These are phyloP conservation scores for Phytophthora idaei DNA, from an alignment of 352 stramenopile species.

Conservation along the genomic window DNA sequence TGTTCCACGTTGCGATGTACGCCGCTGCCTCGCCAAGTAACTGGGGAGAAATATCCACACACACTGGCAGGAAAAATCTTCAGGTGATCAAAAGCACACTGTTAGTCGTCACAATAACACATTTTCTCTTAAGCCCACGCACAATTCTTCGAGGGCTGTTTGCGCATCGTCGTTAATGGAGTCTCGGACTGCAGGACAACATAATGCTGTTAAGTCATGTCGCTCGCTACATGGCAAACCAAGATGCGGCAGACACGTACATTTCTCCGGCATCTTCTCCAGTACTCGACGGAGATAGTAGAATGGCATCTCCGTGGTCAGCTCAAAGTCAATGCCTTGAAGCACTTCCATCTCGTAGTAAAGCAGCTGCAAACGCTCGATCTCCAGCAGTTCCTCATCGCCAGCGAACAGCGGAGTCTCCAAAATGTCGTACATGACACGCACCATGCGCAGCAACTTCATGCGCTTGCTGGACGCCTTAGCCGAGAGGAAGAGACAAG, in stretches of 20 bases:
- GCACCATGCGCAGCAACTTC: constrained; percentile 87
- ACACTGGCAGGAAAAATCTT: constrained; percentile 76
- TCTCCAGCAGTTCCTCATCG: constrained; percentile 85
- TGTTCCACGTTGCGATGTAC: constrained; percentile 79
- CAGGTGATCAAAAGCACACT: background rate
- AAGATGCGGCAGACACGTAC: constrained; percentile 32
- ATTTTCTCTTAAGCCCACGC: constrained; percentile 18
- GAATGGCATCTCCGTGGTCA: constrained; percentile 82
- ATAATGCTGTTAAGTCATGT: background rate
- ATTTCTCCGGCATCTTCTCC: constrained; percentile 78
- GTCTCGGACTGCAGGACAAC: constrained; percentile 44
- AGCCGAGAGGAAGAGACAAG: constrained; percentile 80
- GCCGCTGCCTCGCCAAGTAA: constrained; percentile 75
- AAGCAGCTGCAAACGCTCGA: constrained; percentile 84
- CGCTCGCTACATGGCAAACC: constrained; percentile 1
- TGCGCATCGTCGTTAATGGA: constrained; percentile 58
- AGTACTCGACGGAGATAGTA: constrained; percentile 66
- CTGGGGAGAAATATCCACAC: constrained; percentile 53
- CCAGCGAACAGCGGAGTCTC: constrained; percentile 70
- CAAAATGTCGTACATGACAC: constrained; percentile 86
- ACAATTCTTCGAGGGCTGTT: constrained; percentile 73
- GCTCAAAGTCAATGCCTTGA: constrained; percentile 80
- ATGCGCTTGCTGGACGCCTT: constrained; percentile 89
- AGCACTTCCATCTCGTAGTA: constrained; percentile 89
- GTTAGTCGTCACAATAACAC: background rate